Base-by-base conservation (phyloP, 2,329 filamentous ascomycete genomes). In the Ploettnerulaceae sp. region DNA sequence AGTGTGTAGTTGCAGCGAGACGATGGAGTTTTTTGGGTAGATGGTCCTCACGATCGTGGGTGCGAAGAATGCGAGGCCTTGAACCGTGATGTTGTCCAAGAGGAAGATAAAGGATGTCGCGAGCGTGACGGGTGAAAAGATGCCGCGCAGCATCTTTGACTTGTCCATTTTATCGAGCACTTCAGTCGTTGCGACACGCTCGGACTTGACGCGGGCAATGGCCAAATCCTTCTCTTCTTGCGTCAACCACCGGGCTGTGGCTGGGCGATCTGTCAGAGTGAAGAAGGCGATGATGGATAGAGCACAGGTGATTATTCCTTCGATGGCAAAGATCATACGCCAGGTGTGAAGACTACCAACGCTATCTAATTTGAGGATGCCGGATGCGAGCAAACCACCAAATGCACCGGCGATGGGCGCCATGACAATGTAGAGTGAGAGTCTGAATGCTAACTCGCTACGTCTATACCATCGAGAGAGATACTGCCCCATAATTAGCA, bases 321-420 rank as follows among this genome's bases (percentile, higher is more conserved):
- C 83, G n/a, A 86, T 78, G 3, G 73, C 75, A 45, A 86, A 86
- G 41, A 86, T 84, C 81, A 85, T 84, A 6, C 81, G 69, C 83
- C 83, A 87, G 4, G 64, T 66, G 18, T 66, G 67, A 0, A 85
- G 64, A 3, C 68, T 61, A 5, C 79, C 81, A 18, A 59, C 56
- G 28, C 69, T 64, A 43, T 75, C 66, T 1, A 88, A 70, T 2
- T 67, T 79, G 15, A 86, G 69, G 52, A 88, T 87, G 1, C 68
- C 82, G 1, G 72, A 78, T 0, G 78, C 77, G 0, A 88, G 68
- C 0, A 88, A 69, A 0, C 84, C 84, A 15, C 84, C 83, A 54
- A 87, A 87, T 0, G 82, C 82, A 2, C 83, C 83, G 0, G 83
- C 82, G 0, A 88, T 69, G 0, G 82, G 82, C 0, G 82, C 77